Percentiles rank a stretch among this genome's conserved stretches.
Evolutionary conservation across 108 stramenopile genomes (phyloP).

Genomic region (Nitzschia putrida): DNA sequence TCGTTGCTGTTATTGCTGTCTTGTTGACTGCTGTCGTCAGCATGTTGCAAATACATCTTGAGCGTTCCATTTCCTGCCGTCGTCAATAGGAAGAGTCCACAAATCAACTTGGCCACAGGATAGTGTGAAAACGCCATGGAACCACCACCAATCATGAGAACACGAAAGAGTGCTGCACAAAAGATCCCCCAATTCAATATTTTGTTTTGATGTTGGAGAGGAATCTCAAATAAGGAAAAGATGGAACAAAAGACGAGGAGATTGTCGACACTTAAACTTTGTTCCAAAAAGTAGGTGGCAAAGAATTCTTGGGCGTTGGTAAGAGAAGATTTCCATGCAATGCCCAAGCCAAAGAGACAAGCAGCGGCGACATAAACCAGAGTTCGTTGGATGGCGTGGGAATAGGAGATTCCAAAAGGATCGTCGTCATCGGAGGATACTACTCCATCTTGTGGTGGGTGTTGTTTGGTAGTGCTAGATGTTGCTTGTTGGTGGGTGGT

Average conservation of each 20-base stretch:
- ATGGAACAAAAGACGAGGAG: constrained; percentile 87
- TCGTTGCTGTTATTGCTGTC: constrained; percentile 45
- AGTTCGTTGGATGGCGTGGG: constrained; percentile 62
- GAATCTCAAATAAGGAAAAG: constrained; percentile 89
- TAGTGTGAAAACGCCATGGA: constrained; percentile 85
- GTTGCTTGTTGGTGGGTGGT: background rate
- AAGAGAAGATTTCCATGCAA: constrained; percentile 37
- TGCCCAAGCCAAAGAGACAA: constrained; percentile 54
- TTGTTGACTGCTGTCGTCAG: constrained; percentile 65
- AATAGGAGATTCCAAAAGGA: constrained; percentile 38
- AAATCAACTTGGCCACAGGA: constrained; percentile 81
- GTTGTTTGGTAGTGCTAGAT: background rate
- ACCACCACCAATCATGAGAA: constrained; percentile 92
- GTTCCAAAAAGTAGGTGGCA: constrained; percentile 89
- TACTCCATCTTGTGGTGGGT: constrained; percentile 1
- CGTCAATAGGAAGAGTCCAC: constrained; percentile 80
- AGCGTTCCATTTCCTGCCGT: constrained; percentile 81
- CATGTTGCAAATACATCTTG: constrained; percentile 76
- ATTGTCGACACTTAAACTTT: constrained; percentile 87
- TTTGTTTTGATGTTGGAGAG: constrained; percentile 64
- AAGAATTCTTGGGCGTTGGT: constrained; percentile 74
- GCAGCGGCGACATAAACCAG: constrained; percentile 72
- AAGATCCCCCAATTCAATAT: constrained; percentile 87
- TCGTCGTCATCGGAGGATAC: constrained; percentile 24
- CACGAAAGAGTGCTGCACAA: constrained; percentile 90